Conservation (phyloP, 1,284 basidiomycete genomes). For the Ustilago bromivora region DNA sequence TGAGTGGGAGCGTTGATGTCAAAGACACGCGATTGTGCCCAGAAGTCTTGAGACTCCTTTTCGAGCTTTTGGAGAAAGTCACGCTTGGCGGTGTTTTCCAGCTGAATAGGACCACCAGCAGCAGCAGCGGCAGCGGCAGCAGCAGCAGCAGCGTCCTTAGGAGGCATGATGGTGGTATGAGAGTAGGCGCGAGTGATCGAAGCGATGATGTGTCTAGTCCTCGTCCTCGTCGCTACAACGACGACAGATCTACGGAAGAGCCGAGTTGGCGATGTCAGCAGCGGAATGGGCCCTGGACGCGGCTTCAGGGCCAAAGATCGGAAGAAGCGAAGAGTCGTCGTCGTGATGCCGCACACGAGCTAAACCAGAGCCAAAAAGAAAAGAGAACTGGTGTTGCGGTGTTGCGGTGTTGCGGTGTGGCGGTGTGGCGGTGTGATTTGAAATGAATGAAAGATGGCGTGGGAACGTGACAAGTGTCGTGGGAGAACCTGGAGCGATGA, state of each 20-base stretch:
- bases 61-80: conserved; percentile 87
- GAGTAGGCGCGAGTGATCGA: background rate
- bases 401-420: too few relatives aligned
- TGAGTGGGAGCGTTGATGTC: conserved; percentile 81
- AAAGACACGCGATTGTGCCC: conserved; percentile 77
- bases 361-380: background rate
- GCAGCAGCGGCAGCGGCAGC: conserved; percentile 24
- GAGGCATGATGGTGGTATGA: conserved; percentile 41
- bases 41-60: conserved; percentile 83
- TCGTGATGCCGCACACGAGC: conserved; percentile 32
- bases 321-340: conserved; percentile 43
- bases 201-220: conserved; percentile 1
- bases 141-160: conserved; percentile 42
- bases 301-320: conserved; percentile 50
- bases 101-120: conserved; percentile 67
- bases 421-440: background rate
- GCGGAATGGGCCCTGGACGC: conserved; percentile 26
- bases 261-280: background rate
- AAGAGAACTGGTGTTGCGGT: background rate
- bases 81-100: conserved; percentile 82
- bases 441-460: background rate
- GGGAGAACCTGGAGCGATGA: conserved; percentile 1
- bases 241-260: background rate
- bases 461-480: conserved; percentile 1
- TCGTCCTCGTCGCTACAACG: background rate